Evolutionary conservation across 352 stramenopile species (phyloP), one percentile per base, ranked within the genome.

Genomic region (Phytophthora pini): DNA sequence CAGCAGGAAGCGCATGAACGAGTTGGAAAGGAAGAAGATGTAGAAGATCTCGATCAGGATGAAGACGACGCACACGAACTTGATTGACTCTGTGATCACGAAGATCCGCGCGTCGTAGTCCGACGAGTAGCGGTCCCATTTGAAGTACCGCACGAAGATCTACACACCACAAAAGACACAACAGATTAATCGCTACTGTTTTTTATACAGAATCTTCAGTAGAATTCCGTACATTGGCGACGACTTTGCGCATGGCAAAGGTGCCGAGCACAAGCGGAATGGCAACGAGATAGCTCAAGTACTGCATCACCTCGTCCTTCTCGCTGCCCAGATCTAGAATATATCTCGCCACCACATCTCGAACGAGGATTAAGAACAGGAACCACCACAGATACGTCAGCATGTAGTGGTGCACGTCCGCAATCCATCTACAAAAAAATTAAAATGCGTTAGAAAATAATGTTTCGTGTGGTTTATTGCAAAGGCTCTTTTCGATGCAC

Each of bases 11-110:
- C 76, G 70, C 40, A 87, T 87, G 56, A 92, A 63, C 7, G 72
- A 51, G 56, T 81, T 88, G 48, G 74, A 80, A 10, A 79, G 71
- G 54, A 94, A 94, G 65, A 93, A 95, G 60, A 94, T 90, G 70
- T 84, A 92, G 57, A 94, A 95, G 24, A 92, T 75, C 63, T 95
- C 87, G 55, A 94, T 77, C 46, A 86, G 46, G 36, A 95, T 89
- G 44, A 93, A 54, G n/a, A 87, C 71, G 48, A 91, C 79, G 54
- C 81, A 87, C 24, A 86, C 43, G 39, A 92, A 90, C 72, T 92
- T 92, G 53, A 93, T 89, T 44, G 70, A 80, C 56, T 93, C 84
- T 0, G 84, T 93, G 46, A 95, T 79, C 11, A 95, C 80, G 50
- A 93, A 89, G 61, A 92, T 89, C 20, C 87, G 84, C n/a, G 79